Evolutionary conservation across 345 rosid genomes (phyloP), one percentile per base, ranked within the genome.

Genomic region (Euphorbia pulcherrima): DNA sequence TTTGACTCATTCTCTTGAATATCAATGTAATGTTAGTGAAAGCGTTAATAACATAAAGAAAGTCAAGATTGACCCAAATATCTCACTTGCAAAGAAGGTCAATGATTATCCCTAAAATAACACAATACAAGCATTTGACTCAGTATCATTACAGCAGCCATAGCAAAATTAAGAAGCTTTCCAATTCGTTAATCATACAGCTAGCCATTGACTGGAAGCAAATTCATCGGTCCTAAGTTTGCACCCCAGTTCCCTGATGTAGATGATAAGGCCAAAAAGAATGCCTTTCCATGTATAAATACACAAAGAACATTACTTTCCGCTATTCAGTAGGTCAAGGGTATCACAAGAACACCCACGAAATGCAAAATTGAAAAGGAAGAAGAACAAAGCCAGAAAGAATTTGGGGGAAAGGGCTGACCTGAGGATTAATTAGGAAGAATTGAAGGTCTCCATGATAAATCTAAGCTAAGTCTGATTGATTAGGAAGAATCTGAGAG

Each of bases 371-470:
- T n/a, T 57, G 16, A 3, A 28, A 17, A 28, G 18, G 7, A 4
- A 57, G 6, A 57, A 58, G 39, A 57, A 8, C 24, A 60, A 60
- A 60, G 37, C 37, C 26, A 6, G 27, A 60, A 58, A 58, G 0
- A 18, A 37, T 2, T 1, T 16, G n/a, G 53, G 5, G 53, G 21
- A 48, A 48, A 41, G 40, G 62, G 44, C 40, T 29, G 37, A 60
- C 64, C 64, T 60, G 46, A 4, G 47, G 47, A 2, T 16, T 33
- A 8, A 52, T 60, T n/a, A 60, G 26, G 24, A n/a, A 33, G 39
- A 35, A 35, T 60, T 35, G 64, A 60, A 23, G 64, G 37, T 63
- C 67, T 27, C 28, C 54, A 63, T 41, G 52, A 40, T 11, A 61
- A 6, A 27, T 29, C 37, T n/a, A n/a, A n/a, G n/a, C n/a, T n/a